Base-by-base conservation (phyloP, 139 green algal genomes). In the Chlamydomonas sp. region DNA sequence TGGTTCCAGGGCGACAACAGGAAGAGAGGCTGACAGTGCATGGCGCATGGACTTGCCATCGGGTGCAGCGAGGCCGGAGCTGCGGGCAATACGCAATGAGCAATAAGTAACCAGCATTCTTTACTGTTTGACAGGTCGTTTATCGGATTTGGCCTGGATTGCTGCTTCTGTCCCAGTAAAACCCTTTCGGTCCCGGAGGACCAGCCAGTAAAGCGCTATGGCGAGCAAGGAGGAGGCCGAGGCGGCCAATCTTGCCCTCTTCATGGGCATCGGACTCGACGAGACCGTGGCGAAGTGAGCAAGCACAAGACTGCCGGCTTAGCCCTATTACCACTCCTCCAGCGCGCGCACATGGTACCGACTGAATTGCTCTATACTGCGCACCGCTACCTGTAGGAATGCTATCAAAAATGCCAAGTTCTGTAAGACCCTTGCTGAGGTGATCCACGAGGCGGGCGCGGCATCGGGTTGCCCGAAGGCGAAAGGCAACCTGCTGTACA, bases 341-440 rank as follows among this genome's bases (percentile, higher is more conserved):
- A 83, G 67, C 58, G 17, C 16, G 73, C n/a, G 57, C 79, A 62
- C 62, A 59, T 57, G 75, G 59, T 89, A 72, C 17, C 61, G 10
- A 16, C 10, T 16, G 59, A 58, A 76, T n/a, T 61, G 15, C 63
- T 10, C 8, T 87, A 59, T 68, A 85, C 9, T 77, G 58, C 80
- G 58, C 8, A 62, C 8, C 10, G 8, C 12, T 18, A 17, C 57
- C 6, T 75, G 59, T 92, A 98, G 96, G 92, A 89, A 94, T 59
- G 85, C 91, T 5, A 49, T 94, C 49, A 95, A 95, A n/a, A 99
- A 98, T 77, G 66, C 85, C 17, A 98, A 99, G 94, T 91, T 97
- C 20, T 76, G 89, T 2, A 85, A 95, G 72, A 90, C 89, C 5
- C 87, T 99, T 58, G 81, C 95, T 31, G 93, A 96, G 57, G 83